Evolutionary conservation across 2,329 filamentous ascomycete genomes (phyloP).

Genomic region (Colletotrichum coccodes): DNA sequence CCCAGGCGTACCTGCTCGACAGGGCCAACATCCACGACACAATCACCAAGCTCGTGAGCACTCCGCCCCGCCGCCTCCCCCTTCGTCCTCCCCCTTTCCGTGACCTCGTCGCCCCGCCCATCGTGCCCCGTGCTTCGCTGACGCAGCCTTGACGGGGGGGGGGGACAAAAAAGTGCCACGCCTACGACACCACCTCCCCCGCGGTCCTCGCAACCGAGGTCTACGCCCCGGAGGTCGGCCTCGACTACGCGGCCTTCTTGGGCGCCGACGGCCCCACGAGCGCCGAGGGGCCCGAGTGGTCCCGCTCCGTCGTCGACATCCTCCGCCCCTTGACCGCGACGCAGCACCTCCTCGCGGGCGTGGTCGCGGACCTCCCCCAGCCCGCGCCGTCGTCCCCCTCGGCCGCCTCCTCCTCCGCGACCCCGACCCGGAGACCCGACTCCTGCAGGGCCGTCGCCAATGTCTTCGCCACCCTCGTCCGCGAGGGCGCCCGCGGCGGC

Average conservation of each 20-base stretch:
- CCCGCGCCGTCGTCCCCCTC: constrained; percentile 38
- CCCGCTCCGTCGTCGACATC: neutral
- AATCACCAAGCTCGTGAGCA: constrained; percentile 35
- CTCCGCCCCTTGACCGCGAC: neutral
- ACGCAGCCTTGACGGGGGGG: too few relatives aligned
- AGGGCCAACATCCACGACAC: constrained; percentile 43
- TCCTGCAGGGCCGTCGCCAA: constrained; percentile 36
- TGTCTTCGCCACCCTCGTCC: constrained; percentile 37
- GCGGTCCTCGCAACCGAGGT: constrained; percentile 39
- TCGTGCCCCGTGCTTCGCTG: too few relatives aligned
- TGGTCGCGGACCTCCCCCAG: too few relatives aligned
- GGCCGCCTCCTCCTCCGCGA: too few relatives aligned
- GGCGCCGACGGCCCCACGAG: constrained; percentile 38
- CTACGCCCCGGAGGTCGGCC: constrained; percentile 38
- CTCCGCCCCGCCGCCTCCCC: constrained; percentile 15
- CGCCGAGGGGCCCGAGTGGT: constrained; percentile 35
- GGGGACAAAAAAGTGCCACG: constrained; percentile 35
- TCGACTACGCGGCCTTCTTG: constrained; percentile 44
- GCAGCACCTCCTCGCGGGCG: constrained; percentile 22
- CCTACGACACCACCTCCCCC: constrained; percentile 38
- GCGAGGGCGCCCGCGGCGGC: too few relatives aligned
- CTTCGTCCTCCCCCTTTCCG: neutral
- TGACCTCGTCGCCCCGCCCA: neutral
- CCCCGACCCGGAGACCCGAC: too few relatives aligned
- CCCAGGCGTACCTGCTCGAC: constrained; percentile 43